These are phyloP conservation scores for Choricystis sp. DNA, from an alignment of 139 green algal genomes.

Conservation along the genomic window DNA sequence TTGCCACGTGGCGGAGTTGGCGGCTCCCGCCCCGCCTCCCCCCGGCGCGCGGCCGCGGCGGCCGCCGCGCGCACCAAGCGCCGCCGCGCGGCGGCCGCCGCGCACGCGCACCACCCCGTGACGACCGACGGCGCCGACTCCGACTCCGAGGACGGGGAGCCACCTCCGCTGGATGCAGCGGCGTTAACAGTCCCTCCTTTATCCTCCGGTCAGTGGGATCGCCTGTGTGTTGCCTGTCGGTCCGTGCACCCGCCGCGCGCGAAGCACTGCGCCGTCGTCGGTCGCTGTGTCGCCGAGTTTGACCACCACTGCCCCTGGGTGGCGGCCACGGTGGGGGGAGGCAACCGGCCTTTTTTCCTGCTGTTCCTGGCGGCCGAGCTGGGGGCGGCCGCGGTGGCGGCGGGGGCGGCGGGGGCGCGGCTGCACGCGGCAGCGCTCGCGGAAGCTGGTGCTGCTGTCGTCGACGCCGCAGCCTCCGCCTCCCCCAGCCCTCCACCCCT, in stretches of 20 bases:
- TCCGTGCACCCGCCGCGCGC: conserved; percentile 76
- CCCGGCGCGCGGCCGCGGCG: background rate
- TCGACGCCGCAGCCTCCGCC: background rate
- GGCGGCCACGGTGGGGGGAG: conserved; percentile 66
- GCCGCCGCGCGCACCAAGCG: conserved; percentile 1
- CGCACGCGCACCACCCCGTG: background rate
- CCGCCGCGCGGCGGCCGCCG: background rate
- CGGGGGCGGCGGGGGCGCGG: conserved; percentile 23
- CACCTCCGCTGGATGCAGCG: conserved; percentile 48
- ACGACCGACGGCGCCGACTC: background rate
- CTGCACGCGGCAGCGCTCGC: conserved; percentile 9
- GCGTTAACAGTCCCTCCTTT: too few relatives aligned
- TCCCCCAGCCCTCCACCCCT: background rate
- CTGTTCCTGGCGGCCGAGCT: conserved; percentile 73
- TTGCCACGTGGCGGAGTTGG: conserved; percentile 16
- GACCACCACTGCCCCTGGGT: conserved; percentile 98
- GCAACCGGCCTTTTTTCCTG: conserved; percentile 71
- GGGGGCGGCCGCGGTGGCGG: conserved; percentile 37
- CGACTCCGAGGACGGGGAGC: background rate
- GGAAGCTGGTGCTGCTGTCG: background rate
- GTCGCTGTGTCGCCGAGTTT: conserved; percentile 82
- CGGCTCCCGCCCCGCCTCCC: background rate
- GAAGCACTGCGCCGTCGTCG: conserved; percentile 77
- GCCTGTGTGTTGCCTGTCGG: conserved; percentile 81
- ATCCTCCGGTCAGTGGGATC: conserved; percentile 66